These are phyloP conservation scores for Talaromyces sp. DNA, from an alignment of 2,329 filamentous ascomycete species.

Conservation along the genomic window DNA sequence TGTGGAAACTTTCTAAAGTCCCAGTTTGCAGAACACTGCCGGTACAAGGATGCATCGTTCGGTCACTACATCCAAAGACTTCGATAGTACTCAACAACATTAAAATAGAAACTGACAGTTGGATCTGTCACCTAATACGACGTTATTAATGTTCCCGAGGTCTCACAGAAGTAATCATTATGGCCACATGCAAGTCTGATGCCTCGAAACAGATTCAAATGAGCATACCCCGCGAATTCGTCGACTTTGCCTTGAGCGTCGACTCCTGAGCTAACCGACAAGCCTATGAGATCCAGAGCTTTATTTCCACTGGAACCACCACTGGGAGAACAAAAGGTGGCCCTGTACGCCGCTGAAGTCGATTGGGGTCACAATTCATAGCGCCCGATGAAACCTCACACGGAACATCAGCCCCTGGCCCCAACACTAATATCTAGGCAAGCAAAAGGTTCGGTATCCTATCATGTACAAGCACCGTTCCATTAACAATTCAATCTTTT, in stretches of 20 bases:
- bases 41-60: not conserved
- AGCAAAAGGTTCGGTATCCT: too few relatives aligned
- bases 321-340: too few relatives aligned
- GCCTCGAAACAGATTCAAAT: not conserved
- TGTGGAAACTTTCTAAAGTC: not conserved
- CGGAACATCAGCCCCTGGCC: not conserved
- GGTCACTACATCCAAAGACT: not conserved
- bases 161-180: not conserved
- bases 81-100: not conserved
- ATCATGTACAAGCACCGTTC: too few relatives aligned
- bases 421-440: not conserved
- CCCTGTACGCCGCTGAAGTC: too few relatives aligned
- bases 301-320: too few relatives aligned
- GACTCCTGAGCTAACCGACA: not conserved
- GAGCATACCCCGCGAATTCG: not conserved
- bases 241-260: not conserved
- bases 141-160: not conserved
- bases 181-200: not conserved
- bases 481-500: too few relatives aligned
- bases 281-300: not conserved
- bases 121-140: not conserved
- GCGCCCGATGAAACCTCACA: not conserved
- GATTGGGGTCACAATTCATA: not conserved
- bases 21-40: not conserved
- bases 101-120: not conserved